A percentile compares a stretch with the other conserved stretches of the same genome.
Conservation (phyloP, 1,284 basidiomycete species). For the Athelia psychrophila region DNA sequence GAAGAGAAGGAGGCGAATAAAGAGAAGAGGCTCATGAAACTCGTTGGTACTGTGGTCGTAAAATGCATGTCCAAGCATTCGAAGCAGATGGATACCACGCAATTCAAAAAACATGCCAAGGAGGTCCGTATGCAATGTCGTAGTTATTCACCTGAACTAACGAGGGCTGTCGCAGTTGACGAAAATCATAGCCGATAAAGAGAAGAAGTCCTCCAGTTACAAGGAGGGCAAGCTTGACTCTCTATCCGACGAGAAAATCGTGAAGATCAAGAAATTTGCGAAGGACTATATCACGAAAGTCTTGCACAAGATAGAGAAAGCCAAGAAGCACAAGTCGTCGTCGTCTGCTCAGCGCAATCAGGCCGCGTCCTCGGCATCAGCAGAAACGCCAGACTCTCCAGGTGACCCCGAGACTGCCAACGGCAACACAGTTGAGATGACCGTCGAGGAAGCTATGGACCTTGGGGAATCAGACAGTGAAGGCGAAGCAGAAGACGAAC, state of each 20-base stretch:
- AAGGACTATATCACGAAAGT: constrained; percentile 84
- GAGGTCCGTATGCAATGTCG: constrained; percentile 57
- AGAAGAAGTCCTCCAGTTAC: constrained; percentile 87
- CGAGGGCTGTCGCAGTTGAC: constrained; percentile 53
- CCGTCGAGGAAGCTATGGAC: constrained; percentile 52
- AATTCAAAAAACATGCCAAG: constrained; percentile 94
- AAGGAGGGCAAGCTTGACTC: constrained; percentile 66
- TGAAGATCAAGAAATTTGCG: constrained; percentile 92
- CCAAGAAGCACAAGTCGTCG: constrained; percentile 21
- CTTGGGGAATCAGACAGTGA: constrained; percentile 36
- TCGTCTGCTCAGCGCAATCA: constrained; percentile 13
- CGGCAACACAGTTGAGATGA: constrained; percentile 31
- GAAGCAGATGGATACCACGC: constrained; percentile 76
- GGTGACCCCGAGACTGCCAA: constrained; percentile 22
- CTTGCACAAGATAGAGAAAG: constrained; percentile 60
- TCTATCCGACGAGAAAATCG: constrained; percentile 82
- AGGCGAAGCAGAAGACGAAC: constrained; percentile 16
- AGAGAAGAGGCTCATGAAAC: constrained; percentile 81
- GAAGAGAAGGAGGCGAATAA: constrained; percentile 68
- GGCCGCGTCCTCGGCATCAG: constrained; percentile 24
- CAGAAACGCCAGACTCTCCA: constrained; percentile 37
- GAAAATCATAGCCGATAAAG: constrained; percentile 83
- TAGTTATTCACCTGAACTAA: constrained; percentile 1
- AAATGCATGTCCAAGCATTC: constrained; percentile 89
- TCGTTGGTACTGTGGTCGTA: constrained; percentile 90